Percentiles rank a stretch among this genome's conserved stretches.
These are phyloP conservation scores for Penicillium herquei DNA, from an alignment of 495 filamentous ascomycete genomes.

Conservation along the genomic window DNA sequence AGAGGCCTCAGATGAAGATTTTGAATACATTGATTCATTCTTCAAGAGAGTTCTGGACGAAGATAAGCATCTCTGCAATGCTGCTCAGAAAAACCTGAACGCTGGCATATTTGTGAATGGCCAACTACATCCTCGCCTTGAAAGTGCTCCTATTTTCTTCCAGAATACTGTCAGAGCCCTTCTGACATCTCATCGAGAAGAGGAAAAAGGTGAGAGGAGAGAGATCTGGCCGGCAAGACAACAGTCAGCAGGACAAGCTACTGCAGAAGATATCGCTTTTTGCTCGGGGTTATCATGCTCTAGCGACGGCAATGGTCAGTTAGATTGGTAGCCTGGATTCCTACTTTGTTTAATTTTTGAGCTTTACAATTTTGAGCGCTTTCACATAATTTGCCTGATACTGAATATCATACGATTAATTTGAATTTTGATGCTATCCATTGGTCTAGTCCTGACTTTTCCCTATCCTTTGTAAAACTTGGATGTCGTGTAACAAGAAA, in stretches of 20 bases:
- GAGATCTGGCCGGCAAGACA: constrained; percentile 52
- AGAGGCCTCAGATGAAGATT: constrained; percentile 35
- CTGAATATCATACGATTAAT: no score
- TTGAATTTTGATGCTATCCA: no score
- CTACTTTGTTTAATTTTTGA: not conserved
- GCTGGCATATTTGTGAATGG: constrained; percentile 48
- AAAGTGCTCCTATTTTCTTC: constrained; percentile 45
- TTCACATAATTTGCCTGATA: not conserved
- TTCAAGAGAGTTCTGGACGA: constrained; percentile 43
- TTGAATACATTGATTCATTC: constrained; percentile 37
- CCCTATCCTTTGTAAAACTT: no score
- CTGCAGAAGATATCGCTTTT: constrained; percentile 36
- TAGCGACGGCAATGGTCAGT: constrained; percentile 5
- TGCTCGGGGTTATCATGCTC: constrained; percentile 30
- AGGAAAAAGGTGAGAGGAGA: constrained; percentile 33
- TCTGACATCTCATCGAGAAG: constrained; percentile 33
- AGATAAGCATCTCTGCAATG: constrained; percentile 46
- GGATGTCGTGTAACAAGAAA: no score
- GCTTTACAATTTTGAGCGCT: not conserved
- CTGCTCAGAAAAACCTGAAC: constrained; percentile 45
- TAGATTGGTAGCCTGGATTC: constrained; percentile 15
- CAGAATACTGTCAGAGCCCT: constrained; percentile 42
- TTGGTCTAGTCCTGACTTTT: no score
- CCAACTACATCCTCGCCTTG: constrained; percentile 44
- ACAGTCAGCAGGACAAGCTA: constrained; percentile 23